A percentile compares a stretch with the other conserved stretches of the same genome.
These are phyloP conservation scores for Capsicum rhomboideum DNA, from an alignment of 257 asterid species.

Conservation along the genomic window DNA sequence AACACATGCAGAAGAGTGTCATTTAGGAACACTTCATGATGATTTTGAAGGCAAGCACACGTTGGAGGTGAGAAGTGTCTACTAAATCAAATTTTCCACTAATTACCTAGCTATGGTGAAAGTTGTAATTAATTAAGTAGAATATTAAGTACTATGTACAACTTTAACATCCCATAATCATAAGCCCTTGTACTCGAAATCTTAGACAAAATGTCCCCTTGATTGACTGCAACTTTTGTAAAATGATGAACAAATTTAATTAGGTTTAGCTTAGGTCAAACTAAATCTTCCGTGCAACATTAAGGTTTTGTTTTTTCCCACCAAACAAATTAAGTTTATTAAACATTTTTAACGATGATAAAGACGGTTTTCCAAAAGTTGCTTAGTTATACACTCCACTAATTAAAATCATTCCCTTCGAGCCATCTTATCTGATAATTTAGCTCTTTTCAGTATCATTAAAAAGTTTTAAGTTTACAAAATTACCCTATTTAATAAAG, in stretches of 20 bases:
- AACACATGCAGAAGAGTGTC: no score
- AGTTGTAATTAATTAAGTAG: background rate
- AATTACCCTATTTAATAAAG: no score
- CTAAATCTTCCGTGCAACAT: background rate
- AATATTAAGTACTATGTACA: background rate
- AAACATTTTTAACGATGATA: background rate
- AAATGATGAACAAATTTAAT: background rate
- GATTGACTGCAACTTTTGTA: background rate
- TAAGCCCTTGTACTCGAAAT: background rate
- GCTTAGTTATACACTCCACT: background rate
- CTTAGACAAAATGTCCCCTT: conserved; percentile 2
- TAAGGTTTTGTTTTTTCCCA: background rate
- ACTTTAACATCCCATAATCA: background rate
- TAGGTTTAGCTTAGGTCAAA: background rate
- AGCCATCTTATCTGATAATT: background rate
- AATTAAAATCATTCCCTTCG: background rate
- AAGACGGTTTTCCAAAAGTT: background rate
- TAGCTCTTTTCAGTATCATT: background rate
- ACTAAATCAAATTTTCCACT: background rate
- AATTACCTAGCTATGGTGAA: background rate
- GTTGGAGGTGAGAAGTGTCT: background rate
- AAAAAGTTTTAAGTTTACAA: no score
- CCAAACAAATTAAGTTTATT: background rate
- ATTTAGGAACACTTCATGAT: background rate
- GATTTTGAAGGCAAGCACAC: background rate